Evolutionary conservation across 2,329 filamentous ascomycete species (phyloP), one percentile per base, ranked within the genome.

Genomic region (Zarea fungicola): DNA sequence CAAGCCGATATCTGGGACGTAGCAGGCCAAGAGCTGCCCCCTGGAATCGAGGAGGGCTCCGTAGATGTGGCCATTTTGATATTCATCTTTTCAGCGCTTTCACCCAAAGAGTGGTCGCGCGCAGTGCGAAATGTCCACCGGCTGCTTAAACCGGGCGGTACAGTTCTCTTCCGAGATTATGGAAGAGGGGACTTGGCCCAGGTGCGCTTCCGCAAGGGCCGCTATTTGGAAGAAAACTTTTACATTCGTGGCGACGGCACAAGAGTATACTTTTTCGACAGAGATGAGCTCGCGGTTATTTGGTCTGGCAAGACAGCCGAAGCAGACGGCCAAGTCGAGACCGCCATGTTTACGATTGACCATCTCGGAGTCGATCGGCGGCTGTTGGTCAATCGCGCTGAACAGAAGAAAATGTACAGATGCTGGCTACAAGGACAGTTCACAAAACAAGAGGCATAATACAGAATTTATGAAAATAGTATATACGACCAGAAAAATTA

Each of bases 241-340:
- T 99, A 99, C 65, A 87, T 96, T 37, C 77, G 93, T 28, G 93
- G 93, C 2, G 93, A 99, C 65, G 93, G 93, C 2, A 99, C 93
- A 4, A 80, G 93, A 6, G 93, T 99, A 0, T 99, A 97, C 68
- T 99, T 99, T 68, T 99, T 99, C 62, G 92, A 96, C 50, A 77
- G 83, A 65, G 84, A 91, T 28, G 85, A 99, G 69, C 72, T 99
- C 47, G 76, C 79, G 46, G 66, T 77, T 36, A 92, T 97, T 52
- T 97, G 92, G 92, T 75, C 75, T 21, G 78, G 77, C 28, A 62
- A 63, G 44, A 56, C 52, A 42, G 53, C 44, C 50, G 45, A 50
- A 3, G 55, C 60, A 13, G 60, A 60, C 26, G 62, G 58, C 16
- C 53, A 58, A 8, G 53, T 41, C 23, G 57, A 60, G 48, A 54